Evolutionary conservation across 2,329 filamentous ascomycete species (phyloP).

Genomic region (Talaromyces sp.): DNA sequence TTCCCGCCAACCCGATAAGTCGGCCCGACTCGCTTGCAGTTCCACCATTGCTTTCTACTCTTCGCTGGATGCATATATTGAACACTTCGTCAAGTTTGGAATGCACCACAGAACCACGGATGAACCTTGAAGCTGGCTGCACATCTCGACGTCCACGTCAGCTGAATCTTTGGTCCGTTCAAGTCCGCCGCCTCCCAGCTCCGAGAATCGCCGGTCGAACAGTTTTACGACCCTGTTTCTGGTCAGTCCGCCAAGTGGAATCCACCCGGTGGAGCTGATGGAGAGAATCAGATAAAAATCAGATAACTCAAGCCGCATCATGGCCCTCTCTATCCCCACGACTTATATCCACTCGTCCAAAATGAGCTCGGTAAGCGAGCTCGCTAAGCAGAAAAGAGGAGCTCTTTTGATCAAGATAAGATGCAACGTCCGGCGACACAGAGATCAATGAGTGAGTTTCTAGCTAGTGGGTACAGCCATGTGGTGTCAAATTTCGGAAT

Average conservation of each 20-base stretch:
- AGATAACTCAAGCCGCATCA: conserved; percentile 26
- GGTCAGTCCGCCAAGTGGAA: conserved; percentile 10
- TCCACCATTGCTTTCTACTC: no score
- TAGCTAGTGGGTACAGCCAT: not conserved
- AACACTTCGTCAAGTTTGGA: not conserved
- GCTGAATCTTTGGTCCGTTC: not conserved
- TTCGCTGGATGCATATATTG: not conserved
- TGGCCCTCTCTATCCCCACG: conserved; percentile 13
- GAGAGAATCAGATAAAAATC: conserved; percentile 29
- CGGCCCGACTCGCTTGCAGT: not conserved
- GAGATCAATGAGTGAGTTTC: not conserved
- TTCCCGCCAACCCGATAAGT: not conserved
- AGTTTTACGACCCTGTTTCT: conserved; percentile 6
- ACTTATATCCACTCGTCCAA: conserved; percentile 17
- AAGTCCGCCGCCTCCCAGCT: not conserved
- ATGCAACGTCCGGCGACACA: conserved; percentile 11
- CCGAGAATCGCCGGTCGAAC: conserved; percentile 2
- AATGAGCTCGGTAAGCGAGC: conserved; percentile 22
- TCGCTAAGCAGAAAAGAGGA: conserved; percentile 17
- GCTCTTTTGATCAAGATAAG: conserved; percentile 11
- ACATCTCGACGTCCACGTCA: not conserved
- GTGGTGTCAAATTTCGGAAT: no score
- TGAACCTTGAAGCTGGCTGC: no score
- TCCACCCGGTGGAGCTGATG: conserved; percentile 24
- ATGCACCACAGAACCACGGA: no score